These are phyloP conservation scores for Spencermartinsiella ligniputridi DNA, from an alignment of 1,139 yeast species.

Conservation along the genomic window DNA sequence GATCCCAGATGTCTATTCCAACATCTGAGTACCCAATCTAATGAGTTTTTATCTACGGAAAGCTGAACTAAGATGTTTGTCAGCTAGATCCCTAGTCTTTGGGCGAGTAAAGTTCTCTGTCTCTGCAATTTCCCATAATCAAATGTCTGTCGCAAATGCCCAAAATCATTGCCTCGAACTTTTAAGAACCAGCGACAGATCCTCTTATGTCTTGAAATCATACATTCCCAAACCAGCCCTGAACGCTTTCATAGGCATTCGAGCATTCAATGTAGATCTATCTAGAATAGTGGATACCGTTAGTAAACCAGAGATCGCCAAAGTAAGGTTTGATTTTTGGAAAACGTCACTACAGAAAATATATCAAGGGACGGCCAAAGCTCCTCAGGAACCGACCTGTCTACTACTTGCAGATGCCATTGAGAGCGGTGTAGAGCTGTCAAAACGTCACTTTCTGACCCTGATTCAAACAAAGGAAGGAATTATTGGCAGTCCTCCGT, in stretches of 20 bases:
- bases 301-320: conserved; percentile 35
- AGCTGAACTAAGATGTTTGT: too few species aligned
- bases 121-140: too few species aligned
- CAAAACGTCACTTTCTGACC: conserved; percentile 53
- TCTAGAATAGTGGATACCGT: conserved; percentile 54
- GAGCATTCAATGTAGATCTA: conserved; percentile 66
- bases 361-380: conserved; percentile 16
- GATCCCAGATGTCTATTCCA: too few species aligned
- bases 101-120: too few species aligned
- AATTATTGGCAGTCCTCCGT: conserved; percentile 42
- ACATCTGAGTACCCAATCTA: not conserved
- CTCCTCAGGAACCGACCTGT: conserved; percentile 55
- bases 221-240: conserved; percentile 66
- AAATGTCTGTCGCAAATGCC: conserved; percentile 13
- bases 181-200: conserved; percentile 53
- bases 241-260: conserved; percentile 61
- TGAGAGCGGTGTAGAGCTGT: conserved; percentile 41
- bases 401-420: conserved; percentile 41
- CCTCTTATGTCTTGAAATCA: conserved; percentile 62
- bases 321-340: conserved; percentile 39
- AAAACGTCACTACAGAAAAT: conserved; percentile 32
- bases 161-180: conserved; percentile 14
- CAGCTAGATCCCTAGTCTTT: too few species aligned
- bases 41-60: too few species aligned
- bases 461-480: conserved; percentile 58